Base-by-base conservation (phyloP, 148 eudicot species). In the Vaccinium vitisidaea region DNA sequence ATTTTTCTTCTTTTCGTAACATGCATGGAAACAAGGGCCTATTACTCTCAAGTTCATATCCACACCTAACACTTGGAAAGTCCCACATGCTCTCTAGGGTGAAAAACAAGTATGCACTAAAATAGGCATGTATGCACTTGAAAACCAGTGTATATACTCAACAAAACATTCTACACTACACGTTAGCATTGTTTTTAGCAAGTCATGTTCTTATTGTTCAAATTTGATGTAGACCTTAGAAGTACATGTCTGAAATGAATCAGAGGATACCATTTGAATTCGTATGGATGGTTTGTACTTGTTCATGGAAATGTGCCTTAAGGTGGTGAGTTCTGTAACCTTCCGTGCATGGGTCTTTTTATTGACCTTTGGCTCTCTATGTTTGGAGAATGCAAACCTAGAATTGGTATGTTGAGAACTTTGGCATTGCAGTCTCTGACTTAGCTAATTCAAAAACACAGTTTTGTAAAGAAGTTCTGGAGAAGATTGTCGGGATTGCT, bases 391-490 rank as follows among this genome's bases (percentile, higher is more conserved):
- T 19, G 65, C 73, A 27, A 67, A 25, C 73, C 36, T 67, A 67
- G 27, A 23, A 2, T 67, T 4, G 73, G 36, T 67, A 67, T 67
- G 73, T 27, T 27, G 73, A 9, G 25, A 25, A 67, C 73, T 67
- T 67, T 67, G 39, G 73, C 73, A 12, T 67, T 67, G 36, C 73
- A 67, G 8, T 65, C 5, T 65, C 32, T 65, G 71, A 65, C 71
- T 65, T 27, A 27, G 12, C 16, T 67, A 25, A 67, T 23, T 67
- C 6, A 4, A 67, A 65, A 67, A 67, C 36, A 25, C 73, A 67
- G 73, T 67, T 67, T 67, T 67, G 73, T 67, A 67, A 27, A 67
- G 73, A 27, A 25, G 73, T 67, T 67, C 39, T 67, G 25, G 73
- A 67, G 36, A 27, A 67, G 36, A 67, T 67, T 67, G 73, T 67